Evolutionary conservation across 2,329 filamentous ascomycete species (phyloP), one percentile per base, ranked within the genome.

Genomic region (Mycosphaerella arachidis): DNA sequence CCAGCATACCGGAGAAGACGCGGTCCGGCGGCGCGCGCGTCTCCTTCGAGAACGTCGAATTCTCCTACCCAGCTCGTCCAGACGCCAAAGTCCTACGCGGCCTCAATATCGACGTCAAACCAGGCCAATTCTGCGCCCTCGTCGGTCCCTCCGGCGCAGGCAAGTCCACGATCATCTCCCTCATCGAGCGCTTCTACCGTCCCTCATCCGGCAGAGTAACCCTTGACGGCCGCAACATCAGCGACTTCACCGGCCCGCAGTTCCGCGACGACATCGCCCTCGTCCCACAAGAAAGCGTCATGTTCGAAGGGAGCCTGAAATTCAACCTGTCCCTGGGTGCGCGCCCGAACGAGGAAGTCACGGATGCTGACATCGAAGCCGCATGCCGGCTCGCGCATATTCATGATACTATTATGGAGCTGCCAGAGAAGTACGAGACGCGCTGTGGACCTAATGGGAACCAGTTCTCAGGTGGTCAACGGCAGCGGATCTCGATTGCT

Each of bases 321-420:
- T 77, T 77, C 45, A 79, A 79, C 62, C 53, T 78, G 7, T 67
- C 68, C 5, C 61, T 72, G 0, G 70, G 69, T 18, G 79, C 82
- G 1, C 76, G 79, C 1, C 85, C 84, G 1, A 81, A 78, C 12
- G 76, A 81, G 45, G 79, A 82, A 35, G 82, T 82, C 1, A 82
- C 79, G 0, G 76, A 84, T 48, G 81, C 77, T 8, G 86, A 89
- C 51, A 85, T 90, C 50, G 80, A 86, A 63, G 82, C 84, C 56
- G 87, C 87, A 0, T 90, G 87, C 69, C 81, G 81, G 58, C 74
- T 88, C 16, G 87, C 87, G 37, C 88, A 88, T 68, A 88, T 91
- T 63, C 86, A 90, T 73, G 85, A 90, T 29, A 84, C 83, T 27
- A 87, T 91, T 65, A 75, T 78, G 58, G 74, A 79, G 0, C 75